Conservation (phyloP, 1,284 basidiomycete species). For the Austroboletus rostrupii region DNA sequence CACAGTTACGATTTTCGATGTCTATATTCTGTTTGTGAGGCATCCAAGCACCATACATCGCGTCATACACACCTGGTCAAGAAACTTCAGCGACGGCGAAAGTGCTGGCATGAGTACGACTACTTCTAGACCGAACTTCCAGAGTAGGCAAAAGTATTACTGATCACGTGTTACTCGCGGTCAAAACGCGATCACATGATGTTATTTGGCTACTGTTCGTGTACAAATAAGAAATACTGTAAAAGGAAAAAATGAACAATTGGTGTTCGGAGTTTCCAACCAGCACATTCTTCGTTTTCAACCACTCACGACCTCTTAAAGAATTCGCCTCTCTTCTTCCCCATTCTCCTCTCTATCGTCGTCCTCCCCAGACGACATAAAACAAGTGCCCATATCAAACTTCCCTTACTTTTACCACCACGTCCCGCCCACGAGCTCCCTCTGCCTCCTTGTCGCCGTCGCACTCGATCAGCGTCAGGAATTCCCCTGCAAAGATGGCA, state of each 20-base stretch:
- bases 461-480: conserved; percentile 51
- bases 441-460: conserved; percentile 71
- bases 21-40: conserved; percentile 18
- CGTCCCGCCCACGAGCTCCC: conserved; percentile 51
- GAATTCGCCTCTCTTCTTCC: conserved; percentile 5
- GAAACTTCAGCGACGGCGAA: conserved; percentile 24
- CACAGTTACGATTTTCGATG: conserved; percentile 45
- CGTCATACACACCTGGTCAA: conserved; percentile 30
- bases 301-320: conserved; percentile 12
- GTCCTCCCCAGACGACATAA: conserved; percentile 20
- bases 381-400: conserved; percentile 7
- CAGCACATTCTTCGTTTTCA: conserved; percentile 21
- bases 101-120: conserved; percentile 2
- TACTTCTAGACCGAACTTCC: no score
- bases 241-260: conserved; percentile 29
- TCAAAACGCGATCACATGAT: conserved; percentile 32
- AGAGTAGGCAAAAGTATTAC: neutral
- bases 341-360: conserved; percentile 11
- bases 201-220: conserved; percentile 28
- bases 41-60: neutral
- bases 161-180: conserved; percentile 18
- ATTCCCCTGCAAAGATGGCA: conserved; percentile 65
- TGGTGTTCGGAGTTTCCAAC: conserved; percentile 29
- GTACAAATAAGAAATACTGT: conserved; percentile 26
- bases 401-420: conserved; percentile 55